Evolutionary conservation across 345 rosid species (phyloP).

Genomic region (Nasturtium officinale): DNA sequence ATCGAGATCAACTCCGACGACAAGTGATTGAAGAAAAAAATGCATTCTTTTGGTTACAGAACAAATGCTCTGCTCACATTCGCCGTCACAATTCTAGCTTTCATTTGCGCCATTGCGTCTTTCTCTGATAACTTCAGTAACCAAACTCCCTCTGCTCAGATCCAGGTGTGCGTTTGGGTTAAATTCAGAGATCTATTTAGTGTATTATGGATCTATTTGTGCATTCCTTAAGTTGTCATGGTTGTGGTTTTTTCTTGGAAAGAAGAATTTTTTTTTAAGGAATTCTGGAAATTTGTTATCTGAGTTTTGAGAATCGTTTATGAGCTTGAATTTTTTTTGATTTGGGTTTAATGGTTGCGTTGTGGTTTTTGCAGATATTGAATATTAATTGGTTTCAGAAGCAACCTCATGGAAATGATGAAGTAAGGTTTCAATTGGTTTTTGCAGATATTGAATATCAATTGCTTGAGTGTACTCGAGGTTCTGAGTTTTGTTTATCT

Average conservation of each 20-base stretch:
- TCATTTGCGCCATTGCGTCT: slow-evolving; percentile 82
- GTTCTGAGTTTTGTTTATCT: neutral
- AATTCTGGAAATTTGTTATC: neutral
- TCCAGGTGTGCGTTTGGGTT: slow-evolving; percentile 57
- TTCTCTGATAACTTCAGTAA: slow-evolving; percentile 81
- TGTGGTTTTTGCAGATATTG: slow-evolving; percentile 58
- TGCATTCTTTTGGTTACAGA: slow-evolving; percentile 91
- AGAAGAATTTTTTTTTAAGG: neutral
- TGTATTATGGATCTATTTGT: slow-evolving; percentile 12
- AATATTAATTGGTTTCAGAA: slow-evolving; percentile 94
- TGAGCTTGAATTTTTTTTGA: neutral
- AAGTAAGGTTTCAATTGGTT: slow-evolving; percentile 62
- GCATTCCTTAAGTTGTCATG: neutral
- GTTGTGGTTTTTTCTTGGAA: neutral
- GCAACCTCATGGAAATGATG: slow-evolving; percentile 90
- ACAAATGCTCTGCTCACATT: slow-evolving; percentile 85
- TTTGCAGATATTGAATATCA: too few relatives aligned
- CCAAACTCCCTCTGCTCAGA: slow-evolving; percentile 75
- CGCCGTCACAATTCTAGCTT: slow-evolving; percentile 73
- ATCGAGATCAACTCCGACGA: neutral
- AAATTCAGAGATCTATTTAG: neutral
- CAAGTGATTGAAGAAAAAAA: slow-evolving; percentile 23
- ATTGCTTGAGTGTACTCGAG: slow-evolving; percentile 1
- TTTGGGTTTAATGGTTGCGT: slow-evolving; percentile 15
- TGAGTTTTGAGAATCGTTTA: neutral